Evolutionary conservation across 78 protist species (phyloP).

Genomic region (Trichosphaerium sp.): DNA sequence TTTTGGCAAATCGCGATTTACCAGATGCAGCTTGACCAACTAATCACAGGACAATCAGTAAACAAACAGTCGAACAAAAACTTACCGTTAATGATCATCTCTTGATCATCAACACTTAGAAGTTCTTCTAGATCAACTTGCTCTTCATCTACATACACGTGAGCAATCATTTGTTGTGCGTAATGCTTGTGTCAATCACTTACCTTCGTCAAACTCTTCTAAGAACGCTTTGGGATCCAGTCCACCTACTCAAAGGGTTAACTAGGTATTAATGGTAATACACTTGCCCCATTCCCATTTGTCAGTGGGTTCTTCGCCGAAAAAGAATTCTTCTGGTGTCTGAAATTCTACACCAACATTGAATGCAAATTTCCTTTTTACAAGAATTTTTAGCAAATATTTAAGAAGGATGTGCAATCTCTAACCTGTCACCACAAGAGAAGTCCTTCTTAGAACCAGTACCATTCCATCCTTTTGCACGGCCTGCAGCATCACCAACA

Average conservation of each 20-base stretch:
- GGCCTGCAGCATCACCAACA: slow-evolving; percentile 76
- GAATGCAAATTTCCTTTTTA: slow-evolving; percentile 27
- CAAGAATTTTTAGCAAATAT: neutral
- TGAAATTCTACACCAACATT: slow-evolving; percentile 42
- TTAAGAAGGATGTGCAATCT: neutral
- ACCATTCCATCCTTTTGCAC: slow-evolving; percentile 15
- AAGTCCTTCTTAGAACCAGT: slow-evolving; percentile 59
- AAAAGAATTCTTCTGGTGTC: slow-evolving; percentile 75
- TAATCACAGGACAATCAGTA: too few relatives aligned
- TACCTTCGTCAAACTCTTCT: neutral
- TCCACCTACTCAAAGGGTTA: neutral
- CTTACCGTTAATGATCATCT: slow-evolving; percentile 38
- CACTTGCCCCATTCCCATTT: neutral
- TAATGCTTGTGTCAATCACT: neutral
- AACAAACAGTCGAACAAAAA: too few relatives aligned
- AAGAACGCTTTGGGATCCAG: neutral
- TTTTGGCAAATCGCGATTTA: slow-evolving; percentile 48
- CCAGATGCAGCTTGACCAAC: slow-evolving; percentile 72
- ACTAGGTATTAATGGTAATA: neutral
- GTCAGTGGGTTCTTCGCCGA: slow-evolving; percentile 18
- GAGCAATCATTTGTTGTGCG: too few relatives aligned
- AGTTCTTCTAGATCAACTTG: neutral
- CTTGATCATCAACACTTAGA: neutral
- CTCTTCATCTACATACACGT: too few relatives aligned
- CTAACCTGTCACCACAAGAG: slow-evolving; percentile 40